A percentile compares a stretch with the other conserved stretches of the same genome.
phyloP scores from a whole-genome alignment of 2,329 filamentous ascomycete species.

The Massarina eburnea region DNA sequence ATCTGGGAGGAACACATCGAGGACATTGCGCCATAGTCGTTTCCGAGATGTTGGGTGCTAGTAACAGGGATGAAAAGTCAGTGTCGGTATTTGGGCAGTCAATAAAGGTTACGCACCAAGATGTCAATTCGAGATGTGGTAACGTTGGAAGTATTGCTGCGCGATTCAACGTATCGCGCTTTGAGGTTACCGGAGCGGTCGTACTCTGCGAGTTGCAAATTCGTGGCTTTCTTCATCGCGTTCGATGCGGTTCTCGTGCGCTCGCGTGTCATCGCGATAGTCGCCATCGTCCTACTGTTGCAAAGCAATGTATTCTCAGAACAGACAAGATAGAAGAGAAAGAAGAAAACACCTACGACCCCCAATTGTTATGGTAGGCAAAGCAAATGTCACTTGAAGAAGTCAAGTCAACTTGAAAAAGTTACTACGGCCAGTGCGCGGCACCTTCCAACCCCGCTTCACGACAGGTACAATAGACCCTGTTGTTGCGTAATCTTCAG shows the following conservation, averaged over 20 bases:
- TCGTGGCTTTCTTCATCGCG: neutral
- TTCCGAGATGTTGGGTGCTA: neutral
- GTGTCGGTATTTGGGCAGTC: neutral
- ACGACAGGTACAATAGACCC: too few relatives aligned
- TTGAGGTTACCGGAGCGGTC: neutral
- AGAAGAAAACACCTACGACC: too few relatives aligned
- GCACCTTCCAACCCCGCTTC: too few relatives aligned
- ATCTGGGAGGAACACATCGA: neutral
- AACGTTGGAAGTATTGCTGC: neutral
- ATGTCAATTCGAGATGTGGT: neutral
- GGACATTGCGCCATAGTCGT: neutral
- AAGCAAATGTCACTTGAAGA: too few relatives aligned
- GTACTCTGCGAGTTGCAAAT: neutral
- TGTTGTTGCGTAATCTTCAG: too few relatives aligned
- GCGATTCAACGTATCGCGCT: neutral
- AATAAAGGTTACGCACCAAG: neutral
- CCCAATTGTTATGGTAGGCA: too few relatives aligned
- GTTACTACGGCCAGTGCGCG: too few relatives aligned
- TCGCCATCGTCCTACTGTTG: too few relatives aligned
- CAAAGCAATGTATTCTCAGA: slow-evolving; percentile 28
- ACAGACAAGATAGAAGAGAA: too few relatives aligned
- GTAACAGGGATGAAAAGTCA: neutral
- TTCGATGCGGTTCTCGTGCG: slow-evolving; percentile 9
- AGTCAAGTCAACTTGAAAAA: too few relatives aligned
- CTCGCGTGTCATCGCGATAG: slow-evolving; percentile 13